Evolutionary conservation across 169 alveolate genomes (phyloP), one percentile per base, ranked within the genome.

Genomic region (Plasmodium blacklocki): DNA sequence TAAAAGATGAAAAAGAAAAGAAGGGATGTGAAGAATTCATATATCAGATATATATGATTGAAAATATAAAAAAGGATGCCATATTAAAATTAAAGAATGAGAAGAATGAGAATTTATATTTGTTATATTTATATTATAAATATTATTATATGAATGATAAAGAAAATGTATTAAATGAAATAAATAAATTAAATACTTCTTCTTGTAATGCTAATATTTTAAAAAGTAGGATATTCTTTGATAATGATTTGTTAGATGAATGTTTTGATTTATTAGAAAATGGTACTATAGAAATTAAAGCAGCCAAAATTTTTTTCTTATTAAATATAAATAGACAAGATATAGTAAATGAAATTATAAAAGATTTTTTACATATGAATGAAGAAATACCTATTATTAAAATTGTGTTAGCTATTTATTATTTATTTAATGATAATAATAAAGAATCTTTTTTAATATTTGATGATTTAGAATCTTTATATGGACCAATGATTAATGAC

Each of bases 331-430:
- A 70, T 18, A 56, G 91, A 70, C 23, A 56, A 9, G 91, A 83
- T 49, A 52, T 83, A 63, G 91, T 18, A 14, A 68, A 62, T 1
- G 64, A 83, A 21, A 67, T 83, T 50, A 68, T 68, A 19, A 47
- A 67, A 39, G 80, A 83, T 11, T 83, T 39, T 47, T 68, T 68
- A 68, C 32, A 72, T 47, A 52, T 83, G 91, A 67, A 83, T 68
- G 91, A 83, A n/a, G 91, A 83, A 68, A 83, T 83, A 56, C 91
- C 91, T 4, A 83, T 83, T 12, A 32, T 83, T 54, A 83, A 83
- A 83, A 83, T 83, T 19, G 72, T 59, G 11, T 32, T 83, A 68
- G 91, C 91, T 47, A 70, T 83, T 12, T 83, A 49, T 68, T 68
- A 83, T 72, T 72, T 83, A 43, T 83, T 43, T 83, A 52, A 68